phyloP scores from a whole-genome alignment of 139 green algal species.

The Mychonastes homosphaera region DNA sequence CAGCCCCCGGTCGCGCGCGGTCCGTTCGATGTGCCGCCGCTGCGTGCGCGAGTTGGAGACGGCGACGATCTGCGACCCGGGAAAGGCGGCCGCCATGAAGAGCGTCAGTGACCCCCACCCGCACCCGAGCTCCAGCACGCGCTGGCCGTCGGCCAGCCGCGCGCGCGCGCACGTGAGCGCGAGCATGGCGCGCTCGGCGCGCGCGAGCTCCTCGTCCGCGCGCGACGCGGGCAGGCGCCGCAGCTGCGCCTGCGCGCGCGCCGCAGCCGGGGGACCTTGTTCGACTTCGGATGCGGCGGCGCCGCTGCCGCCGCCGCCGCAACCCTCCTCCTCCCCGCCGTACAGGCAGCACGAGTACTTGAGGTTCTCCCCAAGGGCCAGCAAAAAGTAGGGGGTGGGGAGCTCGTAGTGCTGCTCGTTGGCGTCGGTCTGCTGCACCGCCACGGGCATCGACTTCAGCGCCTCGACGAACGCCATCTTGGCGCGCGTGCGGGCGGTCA shows the following conservation, averaged over 20 bases:
- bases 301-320: too few species aligned
- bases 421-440: conserved; percentile 67
- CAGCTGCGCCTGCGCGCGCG: neutral
- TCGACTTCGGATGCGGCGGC: too few species aligned
- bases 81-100: conserved; percentile 58
- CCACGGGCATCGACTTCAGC: conserved; percentile 69
- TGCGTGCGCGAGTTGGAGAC: conserved; percentile 85
- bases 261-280: conserved; percentile 67
- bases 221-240: too few species aligned
- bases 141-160: conserved; percentile 62
- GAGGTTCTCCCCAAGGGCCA: conserved; percentile 67
- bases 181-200: too few species aligned
- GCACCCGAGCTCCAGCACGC: conserved; percentile 91
- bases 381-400: conserved; percentile 88
- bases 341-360: conserved; percentile 95
- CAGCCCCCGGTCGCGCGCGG: conserved; percentile 47
- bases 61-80: conserved; percentile 44
- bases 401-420: conserved; percentile 95
- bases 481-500: neutral
- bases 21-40: conserved; percentile 57
- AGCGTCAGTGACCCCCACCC: conserved; percentile 88
- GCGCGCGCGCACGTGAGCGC: conserved; percentile 69
- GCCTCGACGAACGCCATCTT: conserved; percentile 55
- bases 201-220: too few species aligned
- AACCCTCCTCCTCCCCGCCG: too few species aligned